phyloP scores from a whole-genome alignment of 1,284 basidiomycete genomes.

The Paramarasmius palmivorus region DNA sequence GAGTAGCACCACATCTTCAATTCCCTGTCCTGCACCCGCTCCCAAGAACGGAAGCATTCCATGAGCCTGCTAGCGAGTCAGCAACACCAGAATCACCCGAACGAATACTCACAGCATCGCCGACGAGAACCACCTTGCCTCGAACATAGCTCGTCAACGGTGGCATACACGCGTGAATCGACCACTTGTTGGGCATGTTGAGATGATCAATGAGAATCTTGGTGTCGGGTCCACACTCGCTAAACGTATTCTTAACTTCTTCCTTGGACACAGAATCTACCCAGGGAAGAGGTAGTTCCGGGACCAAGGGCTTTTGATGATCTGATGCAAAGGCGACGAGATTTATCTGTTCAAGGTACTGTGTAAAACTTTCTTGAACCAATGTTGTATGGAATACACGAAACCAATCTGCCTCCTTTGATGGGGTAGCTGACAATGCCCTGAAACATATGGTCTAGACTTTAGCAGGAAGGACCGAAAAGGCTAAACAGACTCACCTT shows the following conservation, averaged over 20 bases:
- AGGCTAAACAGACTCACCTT: conserved; percentile 34
- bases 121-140: conserved; percentile 52
- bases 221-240: conserved; percentile 52
- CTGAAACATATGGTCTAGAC: too few species aligned
- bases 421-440: too few species aligned
- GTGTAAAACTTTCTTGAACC: too few species aligned
- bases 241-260: conserved; percentile 47
- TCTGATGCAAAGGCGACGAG: conserved; percentile 53
- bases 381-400: too few species aligned
- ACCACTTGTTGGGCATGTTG: conserved; percentile 57
- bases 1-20: too few species aligned
- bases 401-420: background rate
- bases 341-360: conserved; percentile 58
- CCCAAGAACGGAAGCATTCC: too few species aligned
- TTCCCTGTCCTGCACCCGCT: too few species aligned
- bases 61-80: too few species aligned
- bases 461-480: too few species aligned
- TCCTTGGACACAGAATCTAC: conserved; percentile 41
- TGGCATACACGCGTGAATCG: conserved; percentile 53
- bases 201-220: conserved; percentile 45
- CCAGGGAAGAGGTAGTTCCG: conserved; percentile 45
- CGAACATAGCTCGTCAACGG: conserved; percentile 48
- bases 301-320: conserved; percentile 34
- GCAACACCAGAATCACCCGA: background rate
- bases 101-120: conserved; percentile 50